Evolutionary conservation across 1,139 yeast genomes (phyloP), one percentile per base, ranked within the genome.

Genomic region (Geotrichum citri-aurantii): DNA sequence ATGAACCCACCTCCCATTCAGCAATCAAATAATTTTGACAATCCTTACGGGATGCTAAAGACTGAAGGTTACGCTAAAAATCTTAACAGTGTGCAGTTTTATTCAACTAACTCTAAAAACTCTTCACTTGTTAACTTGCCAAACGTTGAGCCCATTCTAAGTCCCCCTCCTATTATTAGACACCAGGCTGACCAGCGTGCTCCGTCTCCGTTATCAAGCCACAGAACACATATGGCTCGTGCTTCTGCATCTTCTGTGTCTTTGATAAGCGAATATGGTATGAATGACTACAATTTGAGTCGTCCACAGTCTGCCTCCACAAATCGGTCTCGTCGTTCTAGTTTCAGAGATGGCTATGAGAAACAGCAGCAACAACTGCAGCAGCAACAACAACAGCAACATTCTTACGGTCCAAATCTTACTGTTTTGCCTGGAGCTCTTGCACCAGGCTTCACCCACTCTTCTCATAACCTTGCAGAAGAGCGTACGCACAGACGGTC

Each of bases 311-410:
- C 58, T 8, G 46, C 58, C 4, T 17, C 44, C 24, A 23, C 52
- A 5, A 50, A 44, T 23, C 46, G 52, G 14, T 55, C 54, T 8
- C 49, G 55, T n/a, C 44, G 55, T 10, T 56, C 58, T 8, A 56
- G 58, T 27, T 17, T 48, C 14, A 27, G 46, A 12, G 31, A 56
- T 17, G 33, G 40, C 24, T 12, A 17, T 12, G 50, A 56, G 14
- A 37, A 37, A 1, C 17, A 42, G 5, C 19, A 49, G 27, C 44
- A 46, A 7, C 24, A 46, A 37, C 44, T 3, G 10, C 44, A n/a
- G n/a, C 44, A n/a, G 17, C 17, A 37, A 37, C 44, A 37, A 33
- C 42, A 33, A 33, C 42, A 33, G 2, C 42, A 33, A 33, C 33
- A 29, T 31, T 3, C 19, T 37, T 37, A 37, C 42, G n/a, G n/a